Conservation (phyloP, 1,284 basidiomycete genomes). For the Melampsora allii-populina region DNA sequence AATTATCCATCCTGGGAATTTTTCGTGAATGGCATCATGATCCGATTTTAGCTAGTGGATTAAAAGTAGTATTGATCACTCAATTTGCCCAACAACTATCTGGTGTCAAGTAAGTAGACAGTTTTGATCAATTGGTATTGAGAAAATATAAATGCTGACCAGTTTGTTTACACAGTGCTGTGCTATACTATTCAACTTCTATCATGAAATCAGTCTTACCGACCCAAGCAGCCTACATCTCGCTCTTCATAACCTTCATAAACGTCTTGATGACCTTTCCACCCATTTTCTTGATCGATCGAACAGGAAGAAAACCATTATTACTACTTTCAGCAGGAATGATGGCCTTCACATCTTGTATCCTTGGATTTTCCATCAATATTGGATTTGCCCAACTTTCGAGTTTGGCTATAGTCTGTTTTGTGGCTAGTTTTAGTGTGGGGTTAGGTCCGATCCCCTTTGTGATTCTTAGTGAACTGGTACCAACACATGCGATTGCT, state of each 20-base stretch:
- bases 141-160: background rate
- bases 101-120: conserved; percentile 20
- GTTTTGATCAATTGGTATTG: background rate
- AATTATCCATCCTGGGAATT: background rate
- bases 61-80: conserved; percentile 23
- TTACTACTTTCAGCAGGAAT: conserved; percentile 57
- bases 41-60: conserved; percentile 14
- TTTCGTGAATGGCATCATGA: conserved; percentile 15
- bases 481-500: conserved; percentile 63
- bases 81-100: conserved; percentile 43
- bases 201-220: conserved; percentile 75
- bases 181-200: conserved; percentile 83
- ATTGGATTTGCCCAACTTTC: conserved; percentile 62
- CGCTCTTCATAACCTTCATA: conserved; percentile 62
- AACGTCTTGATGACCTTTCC: conserved; percentile 76
- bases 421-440: conserved; percentile 83
- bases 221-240: conserved; percentile 70
- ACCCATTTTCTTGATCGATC: conserved; percentile 77
- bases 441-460: conserved; percentile 91
- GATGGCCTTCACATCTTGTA: conserved; percentile 64
- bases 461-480: conserved; percentile 86
- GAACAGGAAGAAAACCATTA: conserved; percentile 54
- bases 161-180: conserved; percentile 55
- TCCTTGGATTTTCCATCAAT: conserved; percentile 71
- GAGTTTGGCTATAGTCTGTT: conserved; percentile 72